Evolutionary conservation across 164 flowering plant genomes (phyloP).

Genomic region (Magnolia officinalis): DNA sequence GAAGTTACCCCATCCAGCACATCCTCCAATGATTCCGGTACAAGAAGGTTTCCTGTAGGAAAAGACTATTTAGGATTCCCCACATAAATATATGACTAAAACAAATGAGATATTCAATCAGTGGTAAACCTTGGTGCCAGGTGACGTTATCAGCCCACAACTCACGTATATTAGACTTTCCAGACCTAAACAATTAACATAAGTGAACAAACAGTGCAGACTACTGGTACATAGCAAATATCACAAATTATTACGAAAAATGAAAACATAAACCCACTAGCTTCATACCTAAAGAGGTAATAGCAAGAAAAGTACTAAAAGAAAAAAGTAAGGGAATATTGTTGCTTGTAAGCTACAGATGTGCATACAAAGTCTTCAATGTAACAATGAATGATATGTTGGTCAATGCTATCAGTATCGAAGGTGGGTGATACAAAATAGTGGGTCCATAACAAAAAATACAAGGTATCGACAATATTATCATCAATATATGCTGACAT

Average conservation of each 20-base stretch:
- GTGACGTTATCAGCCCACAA: slow-evolving; percentile 69
- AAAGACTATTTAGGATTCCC: background rate
- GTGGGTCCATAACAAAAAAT: too few species aligned
- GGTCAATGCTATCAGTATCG: too few species aligned
- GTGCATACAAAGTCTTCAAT: background rate
- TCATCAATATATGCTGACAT: too few species aligned
- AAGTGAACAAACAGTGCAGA: background rate
- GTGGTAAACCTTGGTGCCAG: slow-evolving; percentile 73
- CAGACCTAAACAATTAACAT: slow-evolving; percentile 52
- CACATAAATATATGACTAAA: background rate
- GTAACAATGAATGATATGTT: too few species aligned
- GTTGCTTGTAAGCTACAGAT: background rate
- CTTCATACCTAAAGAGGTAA: background rate
- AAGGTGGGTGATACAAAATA: too few species aligned
- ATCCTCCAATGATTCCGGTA: slow-evolving; percentile 64
- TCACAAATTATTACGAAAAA: background rate
- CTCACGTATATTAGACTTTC: slow-evolving; percentile 62
- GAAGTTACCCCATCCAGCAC: slow-evolving; percentile 74
- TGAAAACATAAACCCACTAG: background rate
- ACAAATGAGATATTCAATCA: background rate
- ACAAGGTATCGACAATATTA: too few species aligned
- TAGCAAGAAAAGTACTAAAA: background rate
- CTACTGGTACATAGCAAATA: background rate
- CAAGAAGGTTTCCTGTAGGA: slow-evolving; percentile 67
- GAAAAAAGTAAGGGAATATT: background rate